phyloP scores from a whole-genome alignment of 176 grass and related monocot species.

The Areca catechu region DNA sequence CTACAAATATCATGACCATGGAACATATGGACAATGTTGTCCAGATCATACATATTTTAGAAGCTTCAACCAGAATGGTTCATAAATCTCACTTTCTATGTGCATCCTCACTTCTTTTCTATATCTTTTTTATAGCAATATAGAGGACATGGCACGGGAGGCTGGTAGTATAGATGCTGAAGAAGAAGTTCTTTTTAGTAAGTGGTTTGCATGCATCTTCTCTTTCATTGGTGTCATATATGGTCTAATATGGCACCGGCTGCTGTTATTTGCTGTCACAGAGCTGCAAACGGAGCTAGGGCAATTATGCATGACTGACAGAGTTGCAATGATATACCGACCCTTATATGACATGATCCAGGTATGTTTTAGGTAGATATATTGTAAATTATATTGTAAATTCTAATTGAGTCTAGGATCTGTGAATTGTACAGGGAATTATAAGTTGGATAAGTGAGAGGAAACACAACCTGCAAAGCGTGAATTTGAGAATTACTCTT shows the following conservation, averaged over 20 bases:
- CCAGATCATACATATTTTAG: no score
- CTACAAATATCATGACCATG: no score
- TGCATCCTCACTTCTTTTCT: slow-evolving; percentile 10
- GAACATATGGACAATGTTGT: no score
- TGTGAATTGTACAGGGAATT: slow-evolving; percentile 42
- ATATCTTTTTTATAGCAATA: slow-evolving; percentile 53
- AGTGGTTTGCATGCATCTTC: slow-evolving; percentile 23
- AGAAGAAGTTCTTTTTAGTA: slow-evolving; percentile 61
- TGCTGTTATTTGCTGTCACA: slow-evolving; percentile 21
- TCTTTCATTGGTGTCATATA: background rate
- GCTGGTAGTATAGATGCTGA: slow-evolving; percentile 71
- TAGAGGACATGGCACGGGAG: slow-evolving; percentile 90
- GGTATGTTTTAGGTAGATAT: slow-evolving; percentile 35
- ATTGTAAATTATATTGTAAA: background rate
- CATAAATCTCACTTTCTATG: background rate
- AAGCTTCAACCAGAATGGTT: background rate
- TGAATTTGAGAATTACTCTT: slow-evolving; percentile 67
- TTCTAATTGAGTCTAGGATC: background rate
- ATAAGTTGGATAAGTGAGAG: slow-evolving; percentile 53
- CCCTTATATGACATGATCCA: slow-evolving; percentile 66
- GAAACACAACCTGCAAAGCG: slow-evolving; percentile 30
- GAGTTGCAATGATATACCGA: slow-evolving; percentile 56
- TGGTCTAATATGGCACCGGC: no score
- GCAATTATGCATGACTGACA: slow-evolving; percentile 39
- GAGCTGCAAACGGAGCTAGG: slow-evolving; percentile 51